Evolutionary conservation across 495 filamentous ascomycete genomes (phyloP).

Genomic region (Amorphotheca resinae): DNA sequence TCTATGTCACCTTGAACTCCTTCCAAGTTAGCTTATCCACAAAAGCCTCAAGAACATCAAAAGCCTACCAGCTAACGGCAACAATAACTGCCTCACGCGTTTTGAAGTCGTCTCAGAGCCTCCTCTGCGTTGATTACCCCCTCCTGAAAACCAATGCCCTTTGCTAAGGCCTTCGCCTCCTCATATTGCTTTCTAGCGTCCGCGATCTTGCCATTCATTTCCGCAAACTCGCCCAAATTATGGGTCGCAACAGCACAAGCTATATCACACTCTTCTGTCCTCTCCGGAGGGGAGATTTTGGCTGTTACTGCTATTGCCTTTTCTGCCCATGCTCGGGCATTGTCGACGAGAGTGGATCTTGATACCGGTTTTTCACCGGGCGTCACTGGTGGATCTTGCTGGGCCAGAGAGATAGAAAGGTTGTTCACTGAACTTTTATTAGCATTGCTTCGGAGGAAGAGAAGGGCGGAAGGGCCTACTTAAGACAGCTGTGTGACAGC

Average conservation of each 20-base stretch:
- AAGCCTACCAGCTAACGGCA: no score
- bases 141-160: slow-evolving; percentile 49
- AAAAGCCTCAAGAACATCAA: no score
- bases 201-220: slow-evolving; percentile 49
- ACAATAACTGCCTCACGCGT: no score
- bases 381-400: slow-evolving; percentile 39
- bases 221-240: slow-evolving; percentile 74
- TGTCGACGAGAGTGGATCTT: slow-evolving; percentile 40
- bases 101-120: slow-evolving; percentile 37
- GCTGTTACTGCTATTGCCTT: slow-evolving; percentile 54
- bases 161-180: slow-evolving; percentile 51
- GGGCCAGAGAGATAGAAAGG: slow-evolving; percentile 50
- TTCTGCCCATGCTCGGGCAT: slow-evolving; percentile 59
- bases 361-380: slow-evolving; percentile 25
- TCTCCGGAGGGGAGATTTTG: slow-evolving; percentile 41
- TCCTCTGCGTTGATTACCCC: slow-evolving; percentile 48
- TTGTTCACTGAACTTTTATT: slow-evolving; percentile 48
- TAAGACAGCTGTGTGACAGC: slow-evolving; percentile 54
- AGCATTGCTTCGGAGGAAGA: not conserved
- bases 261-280: slow-evolving; percentile 72
- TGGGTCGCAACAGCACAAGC: slow-evolving; percentile 73
- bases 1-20: no score
- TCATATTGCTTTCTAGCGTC: slow-evolving; percentile 51
- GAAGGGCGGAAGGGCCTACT: slow-evolving; percentile 31
- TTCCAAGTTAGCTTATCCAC: no score